Base-by-base conservation (phyloP, 1,284 basidiomycete species). In the Trametes polyzona region DNA sequence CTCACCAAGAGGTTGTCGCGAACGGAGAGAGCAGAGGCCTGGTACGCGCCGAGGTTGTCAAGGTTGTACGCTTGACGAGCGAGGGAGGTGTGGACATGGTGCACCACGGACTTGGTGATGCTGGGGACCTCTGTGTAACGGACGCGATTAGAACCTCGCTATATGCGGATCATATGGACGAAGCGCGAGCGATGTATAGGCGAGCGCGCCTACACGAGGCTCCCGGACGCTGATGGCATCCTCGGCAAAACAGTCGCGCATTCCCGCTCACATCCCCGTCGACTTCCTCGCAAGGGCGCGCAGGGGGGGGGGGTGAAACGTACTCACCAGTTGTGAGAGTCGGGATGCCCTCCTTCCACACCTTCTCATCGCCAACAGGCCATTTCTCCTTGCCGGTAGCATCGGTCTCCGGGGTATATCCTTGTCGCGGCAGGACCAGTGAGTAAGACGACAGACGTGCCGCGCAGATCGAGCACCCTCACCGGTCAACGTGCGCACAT, bases 51-150 rank as follows among this genome's bases (percentile, higher is more conserved):
- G 29, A 91, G 77, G 64, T 89, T 80, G 72, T 95, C 93, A 51
- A 96, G 77, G 70, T 94, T 96, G 79, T 90, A 90, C 1, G 93
- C 84, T 71, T 94, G 92, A 53, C 93, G 87, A 9, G 93, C 93
- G 50, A 97, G 80, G 11, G 92, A 91, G 0, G 93, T 93, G 66
- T 93, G 90, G 47, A 95, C 86, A 70, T 95, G 92, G 66, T 87
- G 83, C 35, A 95, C 90, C 65, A 96, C 80, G n/a, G 85, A 87
- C 67, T 83, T 88, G 21, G 90, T 88, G 68, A 95, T 87, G n/a
- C 79, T 76, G 26, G 79, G 75, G 9, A 86, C 78, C 57, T 83
- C 90, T 90, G 62, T 4, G 39, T 30, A 21, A n/a, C 16, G 21
- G 23, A 17, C 26, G 39, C 39, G 39, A 8, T 48, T 14, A 48